Evolutionary conservation across 2,329 filamentous ascomycete genomes (phyloP).

Genomic region (Beauveria bassiana): DNA sequence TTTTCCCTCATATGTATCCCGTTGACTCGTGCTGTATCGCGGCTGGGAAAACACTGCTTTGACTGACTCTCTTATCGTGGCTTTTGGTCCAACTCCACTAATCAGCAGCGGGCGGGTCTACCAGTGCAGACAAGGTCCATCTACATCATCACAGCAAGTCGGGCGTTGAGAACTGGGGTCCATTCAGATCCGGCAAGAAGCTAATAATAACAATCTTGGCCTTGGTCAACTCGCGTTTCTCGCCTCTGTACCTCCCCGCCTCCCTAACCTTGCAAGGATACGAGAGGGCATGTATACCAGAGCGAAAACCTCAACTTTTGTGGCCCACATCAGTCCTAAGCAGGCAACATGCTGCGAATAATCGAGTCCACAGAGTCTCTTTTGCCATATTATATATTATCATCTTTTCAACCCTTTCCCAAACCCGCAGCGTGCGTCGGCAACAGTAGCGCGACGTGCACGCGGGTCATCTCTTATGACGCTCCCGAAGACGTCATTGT

Average conservation of each 20-base stretch:
- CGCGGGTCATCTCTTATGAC: neutral
- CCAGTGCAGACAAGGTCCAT: neutral
- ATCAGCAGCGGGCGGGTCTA: too few relatives aligned
- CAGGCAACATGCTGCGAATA: too few relatives aligned
- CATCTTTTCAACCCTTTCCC: neutral
- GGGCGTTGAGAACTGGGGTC: neutral
- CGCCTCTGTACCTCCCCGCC: neutral
- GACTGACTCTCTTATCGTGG: too few relatives aligned
- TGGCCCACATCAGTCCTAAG: too few relatives aligned
- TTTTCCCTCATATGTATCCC: neutral
- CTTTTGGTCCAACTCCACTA: neutral
- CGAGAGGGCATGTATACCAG: too few relatives aligned
- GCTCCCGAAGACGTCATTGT: conserved; percentile 1
- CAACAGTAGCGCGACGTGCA: neutral
- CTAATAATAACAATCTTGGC: neutral
- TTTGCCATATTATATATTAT: neutral
- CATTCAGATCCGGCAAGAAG: neutral
- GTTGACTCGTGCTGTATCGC: neutral
- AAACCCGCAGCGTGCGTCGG: neutral
- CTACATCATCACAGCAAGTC: neutral
- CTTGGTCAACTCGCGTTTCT: neutral
- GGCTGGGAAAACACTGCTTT: neutral
- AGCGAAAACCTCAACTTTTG: too few relatives aligned
- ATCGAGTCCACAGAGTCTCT: neutral
- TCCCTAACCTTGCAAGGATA: too few relatives aligned